Evolutionary conservation across 495 filamentous ascomycete species (phyloP), one percentile per base, ranked within the genome.

Genomic region (Aspergillus olivimuriae): DNA sequence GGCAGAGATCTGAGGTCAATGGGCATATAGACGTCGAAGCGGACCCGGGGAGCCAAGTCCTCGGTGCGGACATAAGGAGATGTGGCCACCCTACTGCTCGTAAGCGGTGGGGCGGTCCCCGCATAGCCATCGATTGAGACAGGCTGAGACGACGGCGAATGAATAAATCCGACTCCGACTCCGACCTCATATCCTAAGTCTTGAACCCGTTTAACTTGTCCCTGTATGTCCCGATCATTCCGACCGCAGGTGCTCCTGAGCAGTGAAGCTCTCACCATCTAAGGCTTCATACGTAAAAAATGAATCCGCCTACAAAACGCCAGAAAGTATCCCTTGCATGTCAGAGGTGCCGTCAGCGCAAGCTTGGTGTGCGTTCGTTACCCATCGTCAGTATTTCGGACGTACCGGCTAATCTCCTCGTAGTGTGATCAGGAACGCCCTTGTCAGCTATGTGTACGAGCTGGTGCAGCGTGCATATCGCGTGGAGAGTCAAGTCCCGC

Each of bases 361-460:
- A 37, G 34, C 34, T 37, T 17, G 34, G 34, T 7, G 34, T 37
- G 18, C 18, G 34, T 37, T 28, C 24, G 24, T 28, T 28, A 28
- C 11, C 24, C 14, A 17, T 17, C 9, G 14, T 17, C 6, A n/a
- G 4, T 37, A 4, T 7, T 17, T 37, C 15, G 34, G 18, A 17
- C 34, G 3, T 4, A 28, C 4, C 4, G 5, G 14, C 34, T 6
- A 10, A 17, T 37, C 4, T 4, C 34, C 9, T 37, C 34, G 34
- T 17, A 37, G 34, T 37, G 34, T 17, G 34, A 37, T 37, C 9
- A 17, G 18, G 3, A 37, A 19, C 34, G 34, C 16, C 34, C 34
- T 14, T 37, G 34, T 11, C 34, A 37, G 15, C 18, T 37, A 37
- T 37, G 34, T 37, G 34, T 37, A 14, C 34, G 34, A 19, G 34